Evolutionary conservation across 306 rosid genomes (phyloP).

Genomic region (Trichosanthes cucumerina): DNA sequence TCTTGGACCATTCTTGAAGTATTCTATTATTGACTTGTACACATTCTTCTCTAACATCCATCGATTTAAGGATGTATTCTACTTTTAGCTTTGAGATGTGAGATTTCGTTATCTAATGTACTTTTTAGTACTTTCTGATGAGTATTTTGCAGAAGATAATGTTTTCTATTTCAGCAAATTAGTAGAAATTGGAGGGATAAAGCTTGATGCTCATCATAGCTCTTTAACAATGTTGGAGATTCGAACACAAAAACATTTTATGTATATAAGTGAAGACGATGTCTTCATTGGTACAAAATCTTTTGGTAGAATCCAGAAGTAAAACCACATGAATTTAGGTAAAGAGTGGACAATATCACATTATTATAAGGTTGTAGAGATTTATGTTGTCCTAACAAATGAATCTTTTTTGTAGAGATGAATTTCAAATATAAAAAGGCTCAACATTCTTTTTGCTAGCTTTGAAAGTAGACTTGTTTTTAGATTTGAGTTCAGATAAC

Average conservation of each 20-base stretch:
- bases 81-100: not conserved
- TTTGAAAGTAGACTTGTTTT: not conserved
- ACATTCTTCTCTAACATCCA: slow-evolving; percentile 4
- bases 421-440: not conserved
- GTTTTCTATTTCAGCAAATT: not conserved
- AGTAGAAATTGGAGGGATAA: not conserved
- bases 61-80: not conserved
- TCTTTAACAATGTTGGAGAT: not conserved
- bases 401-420: not conserved
- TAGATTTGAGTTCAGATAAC: too few species aligned
- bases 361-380: too few species aligned
- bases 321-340: not conserved
- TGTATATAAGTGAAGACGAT: not conserved
- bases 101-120: not conserved
- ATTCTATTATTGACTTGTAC: slow-evolving; percentile 5
- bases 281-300: not conserved
- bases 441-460: not conserved
- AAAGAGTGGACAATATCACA: not conserved
- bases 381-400: not conserved
- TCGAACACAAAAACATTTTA: not conserved
- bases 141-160: not conserved
- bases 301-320: not conserved
- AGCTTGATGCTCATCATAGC: not conserved
- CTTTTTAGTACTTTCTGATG: not conserved
- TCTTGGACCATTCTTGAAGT: slow-evolving; percentile 4